Percentiles rank a stretch among this genome's conserved stretches.
Evolutionary conservation across 371 early-diverging fungal species (phyloP).

Genomic region (Choanephora cucurbitarum): DNA sequence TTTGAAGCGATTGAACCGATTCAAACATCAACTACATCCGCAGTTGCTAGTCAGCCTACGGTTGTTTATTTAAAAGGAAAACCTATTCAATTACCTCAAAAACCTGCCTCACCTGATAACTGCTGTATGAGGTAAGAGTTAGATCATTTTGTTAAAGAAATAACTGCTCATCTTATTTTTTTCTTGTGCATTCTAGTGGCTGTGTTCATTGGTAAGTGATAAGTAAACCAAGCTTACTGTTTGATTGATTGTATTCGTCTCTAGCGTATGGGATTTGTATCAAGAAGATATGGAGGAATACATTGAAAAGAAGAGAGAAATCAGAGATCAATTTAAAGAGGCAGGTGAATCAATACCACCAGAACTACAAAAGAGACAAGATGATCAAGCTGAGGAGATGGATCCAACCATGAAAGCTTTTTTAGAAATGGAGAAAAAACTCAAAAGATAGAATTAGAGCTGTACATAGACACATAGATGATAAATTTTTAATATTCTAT

Average conservation of each 20-base stretch:
- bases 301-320: slow-evolving; percentile 21
- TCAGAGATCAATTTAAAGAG: slow-evolving; percentile 28
- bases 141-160: background rate
- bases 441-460: slow-evolving; percentile 10
- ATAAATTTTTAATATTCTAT: too few species aligned
- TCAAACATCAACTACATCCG: background rate
- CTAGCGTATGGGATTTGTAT: slow-evolving; percentile 52
- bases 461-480: too few species aligned
- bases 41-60: background rate
- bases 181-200: slow-evolving; percentile 25
- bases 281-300: slow-evolving; percentile 49
- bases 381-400: slow-evolving; percentile 35
- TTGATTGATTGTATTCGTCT: background rate
- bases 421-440: slow-evolving; percentile 43
- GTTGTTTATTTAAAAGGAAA: slow-evolving; percentile 30
- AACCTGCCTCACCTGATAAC: slow-evolving; percentile 39
- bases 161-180: background rate
- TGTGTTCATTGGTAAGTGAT: slow-evolving; percentile 45
- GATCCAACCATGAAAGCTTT: slow-evolving; percentile 52
- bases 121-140: slow-evolving; percentile 49
- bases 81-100: slow-evolving; percentile 28
- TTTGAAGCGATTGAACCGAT: slow-evolving; percentile 5
- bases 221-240: background rate
- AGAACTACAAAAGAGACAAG: slow-evolving; percentile 18
- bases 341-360: slow-evolving; percentile 32